Base-by-base conservation (phyloP, 805 yeast genomes). In the Wickerhamiella kazuoi region DNA sequence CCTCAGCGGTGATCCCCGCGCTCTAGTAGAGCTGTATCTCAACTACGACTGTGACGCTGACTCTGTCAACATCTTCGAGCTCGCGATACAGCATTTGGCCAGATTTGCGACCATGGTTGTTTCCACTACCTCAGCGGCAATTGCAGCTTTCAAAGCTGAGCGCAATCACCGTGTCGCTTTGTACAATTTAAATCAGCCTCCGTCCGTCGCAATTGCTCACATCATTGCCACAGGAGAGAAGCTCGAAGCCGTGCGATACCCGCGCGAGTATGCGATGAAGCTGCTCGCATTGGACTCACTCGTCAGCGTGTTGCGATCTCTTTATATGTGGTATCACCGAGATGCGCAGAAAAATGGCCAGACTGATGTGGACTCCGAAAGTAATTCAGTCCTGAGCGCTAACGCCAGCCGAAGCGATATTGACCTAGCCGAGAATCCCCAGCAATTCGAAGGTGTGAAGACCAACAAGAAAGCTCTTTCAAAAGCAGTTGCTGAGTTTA, bases 31-130 rank as follows among this genome's bases (percentile, higher is more conserved):
- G 60, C 74, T 90, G 43, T 90, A 87, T 54, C 68, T 90, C 51
- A 90, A 90, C 59, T 93, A 90, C 57, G 99, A 90, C 58, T 90
- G 99, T 64, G 94, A 84, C 55, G 63, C 74, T 24, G 60, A 71
- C 2, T 64, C 68, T 16, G 71, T 76, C 67, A 90, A 90, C 55
- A 66, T 86, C 37, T 82, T 86, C 59, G 98, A 90, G 59, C 67
- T 74, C 37, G 65, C 84, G 33, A 72, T 84, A 39, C 86, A 83
- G 47, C 76, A 79, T 48, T 65, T 90, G 46, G 79, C 83, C 51
- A 43, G 76, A 64, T 55, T 66, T 68, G 76, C 95, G 0, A 61
- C 81, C 29, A 66, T 77, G 0, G 68, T 83, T 42, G 77, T 79
- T 4, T 83, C 75, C 5, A 74, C 79, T 16, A 71, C 94, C 0